phyloP scores from a whole-genome alignment of 2,329 filamentous ascomycete species.

The Aspergillus sp. region DNA sequence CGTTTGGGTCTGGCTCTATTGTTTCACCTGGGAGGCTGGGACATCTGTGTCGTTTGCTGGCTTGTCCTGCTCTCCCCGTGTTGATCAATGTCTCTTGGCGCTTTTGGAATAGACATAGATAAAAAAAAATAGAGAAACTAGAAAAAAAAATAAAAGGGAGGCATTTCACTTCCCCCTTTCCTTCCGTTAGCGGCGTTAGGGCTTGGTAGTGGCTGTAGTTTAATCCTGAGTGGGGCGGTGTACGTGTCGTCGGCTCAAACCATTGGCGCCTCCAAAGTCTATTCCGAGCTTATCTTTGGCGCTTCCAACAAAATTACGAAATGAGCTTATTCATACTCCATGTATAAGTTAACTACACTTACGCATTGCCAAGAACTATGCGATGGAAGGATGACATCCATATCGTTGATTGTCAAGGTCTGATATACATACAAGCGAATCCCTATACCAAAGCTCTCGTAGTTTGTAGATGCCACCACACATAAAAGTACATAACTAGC shows the following conservation, averaged over 20 bases:
- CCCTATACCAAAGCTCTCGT: no score
- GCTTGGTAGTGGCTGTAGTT: neutral
- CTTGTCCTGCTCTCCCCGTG: neutral
- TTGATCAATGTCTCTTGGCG: neutral
- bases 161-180: conserved; percentile 2
- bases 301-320: neutral
- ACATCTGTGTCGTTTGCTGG: neutral
- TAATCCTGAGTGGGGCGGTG: neutral
- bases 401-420: neutral
- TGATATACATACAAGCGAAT: neutral
- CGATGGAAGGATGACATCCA: neutral
- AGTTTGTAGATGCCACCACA: no score
- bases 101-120: neutral
- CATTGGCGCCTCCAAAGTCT: conserved; percentile 4
- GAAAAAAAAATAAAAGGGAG: neutral
- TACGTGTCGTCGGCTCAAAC: conserved; percentile 5
- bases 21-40: neutral
- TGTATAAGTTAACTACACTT: no score
- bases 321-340: neutral
- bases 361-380: neutral
- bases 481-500: no score
- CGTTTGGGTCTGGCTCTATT: conserved; percentile 1
- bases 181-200: neutral
- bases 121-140: neutral
- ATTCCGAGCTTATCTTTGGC: conserved; percentile 3